phyloP scores from a whole-genome alignment of 2,329 filamentous ascomycete species.

The Fusarium sp. region DNA sequence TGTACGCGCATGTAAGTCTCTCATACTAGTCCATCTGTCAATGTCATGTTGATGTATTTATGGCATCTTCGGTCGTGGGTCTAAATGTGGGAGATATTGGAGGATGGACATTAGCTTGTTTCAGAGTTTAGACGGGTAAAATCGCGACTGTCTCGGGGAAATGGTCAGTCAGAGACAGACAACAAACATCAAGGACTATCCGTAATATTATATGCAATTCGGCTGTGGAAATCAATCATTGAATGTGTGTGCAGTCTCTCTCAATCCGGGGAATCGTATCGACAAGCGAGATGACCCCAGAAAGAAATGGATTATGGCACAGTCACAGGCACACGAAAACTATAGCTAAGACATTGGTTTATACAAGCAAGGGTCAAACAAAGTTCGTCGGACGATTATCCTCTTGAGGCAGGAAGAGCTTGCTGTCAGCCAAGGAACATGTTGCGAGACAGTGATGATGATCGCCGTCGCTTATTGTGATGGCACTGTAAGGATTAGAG shows the following conservation, averaged over 20 bases:
- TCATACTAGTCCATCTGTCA: not conserved
- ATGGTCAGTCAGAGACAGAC: not conserved
- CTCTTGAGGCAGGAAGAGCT: constrained; percentile 26
- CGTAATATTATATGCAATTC: not conserved
- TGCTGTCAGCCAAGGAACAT: constrained; percentile 8
- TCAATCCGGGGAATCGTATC: constrained; percentile 15
- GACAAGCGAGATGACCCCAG: constrained; percentile 25
- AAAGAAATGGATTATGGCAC: not conserved
- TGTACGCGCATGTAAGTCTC: not conserved
- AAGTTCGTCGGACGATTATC: constrained; percentile 19
- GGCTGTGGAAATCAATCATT: not conserved
- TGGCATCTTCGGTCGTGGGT: constrained; percentile 16
- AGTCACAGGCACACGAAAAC: not conserved
- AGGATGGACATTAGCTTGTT: constrained; percentile 41
- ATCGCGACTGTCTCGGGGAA: constrained; percentile 30
- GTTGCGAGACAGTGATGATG: constrained; percentile 15
- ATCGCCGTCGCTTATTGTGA: constrained; percentile 24
- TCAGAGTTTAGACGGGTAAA: constrained; percentile 27
- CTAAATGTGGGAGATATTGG: constrained; percentile 4
- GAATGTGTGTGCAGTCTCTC: not conserved
- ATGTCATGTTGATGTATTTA: constrained; percentile 7
- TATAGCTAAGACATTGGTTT: not conserved
- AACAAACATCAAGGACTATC: not conserved
- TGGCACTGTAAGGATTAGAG: constrained; percentile 14
- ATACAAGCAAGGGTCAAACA: constrained; percentile 7